Base-by-base conservation (phyloP, 208 protist species). In the Wallacemonas sp. region DNA sequence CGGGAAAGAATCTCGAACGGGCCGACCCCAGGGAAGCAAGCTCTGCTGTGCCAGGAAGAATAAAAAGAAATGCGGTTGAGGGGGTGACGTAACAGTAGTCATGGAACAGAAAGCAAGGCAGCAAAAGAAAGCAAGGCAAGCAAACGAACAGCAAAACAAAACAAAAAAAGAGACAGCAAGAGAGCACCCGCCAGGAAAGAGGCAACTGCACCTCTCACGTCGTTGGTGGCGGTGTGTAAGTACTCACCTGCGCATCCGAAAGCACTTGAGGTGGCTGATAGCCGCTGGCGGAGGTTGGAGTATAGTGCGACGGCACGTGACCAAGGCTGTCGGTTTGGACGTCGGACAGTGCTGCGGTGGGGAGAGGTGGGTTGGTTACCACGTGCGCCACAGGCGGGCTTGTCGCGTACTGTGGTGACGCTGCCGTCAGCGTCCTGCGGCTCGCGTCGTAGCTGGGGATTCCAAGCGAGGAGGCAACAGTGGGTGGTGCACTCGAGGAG, bases 211-310 rank as follows among this genome's bases (percentile, higher is more conserved):
- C n/a, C n/a, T n/a, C 28, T 30, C 39, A 62, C 27, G 30, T 39
- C 3, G n/a, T n/a, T n/a, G 51, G 51, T n/a, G 36, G 49, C 19
- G 47, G 46, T 31, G 49, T 49, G 31, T 41, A 55, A 17, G 38
- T 46, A 8, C n/a, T 31, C 15, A 30, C 9, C 49, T 78, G 66
- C 45, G 61, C 49, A 44, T 58, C 49, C 8, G 36, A 17, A 22
- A 2, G 8, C 0, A 46, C 22, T 27, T 33, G 51, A 21, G 68
- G 61, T n/a, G 41, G 41, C 19, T 31, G 41, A 30, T 46, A 54
- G 24, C 36, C 61, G 3, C 12, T 24, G 24, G 22, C 33, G 2
- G 55, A n/a, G n/a, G n/a, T n/a, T n/a, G n/a, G n/a, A n/a, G n/a
- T n/a, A n/a, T n/a, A n/a, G n/a, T n/a, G n/a, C n/a, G 30, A 41